Base-by-base conservation (phyloP, 176 grass and related monocot genomes). In the Eleusine indica region DNA sequence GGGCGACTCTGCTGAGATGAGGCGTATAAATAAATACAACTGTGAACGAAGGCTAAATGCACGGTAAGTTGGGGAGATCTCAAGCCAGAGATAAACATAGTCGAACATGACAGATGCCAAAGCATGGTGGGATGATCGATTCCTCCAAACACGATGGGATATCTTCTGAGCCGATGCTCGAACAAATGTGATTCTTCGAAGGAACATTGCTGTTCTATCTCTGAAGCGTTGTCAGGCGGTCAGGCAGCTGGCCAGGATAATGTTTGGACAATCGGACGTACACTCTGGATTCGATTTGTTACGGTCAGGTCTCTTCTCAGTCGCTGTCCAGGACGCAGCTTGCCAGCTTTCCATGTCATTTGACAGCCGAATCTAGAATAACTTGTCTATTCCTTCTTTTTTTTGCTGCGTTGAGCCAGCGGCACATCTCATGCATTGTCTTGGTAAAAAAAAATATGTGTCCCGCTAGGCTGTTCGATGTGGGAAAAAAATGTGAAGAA, bases 1-100 rank as follows among this genome's bases (percentile, higher is more conserved):
- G 21, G 12, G 11, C 32, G 32, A 35, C 32, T 35, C 32, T 22
- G 70, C 63, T n/a, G 44, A 2, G 41, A 40, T 39, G 13, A 69
- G 35, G 87, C 8, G 6, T 38, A 85, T 89, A 89, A 85, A 85
- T 89, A 89, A 85, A 81, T 76, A 89, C 43, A 42, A n/a, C 53
- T 2, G 6, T 16, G 0, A 4, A 62, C 1, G 51, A 39, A 21
- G 25, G 49, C 38, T 1, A 7, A 46, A 3, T 14, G 37, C 16
- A 49, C 37, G 32, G 78, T 32, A 70, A 6, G 56, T 11, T 70
- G 54, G 11, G 9, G 51, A 60, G 48, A 40, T 15, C 32, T 35
- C 32, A 35, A 35, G 32, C 32, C 32, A 35, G 58, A 2, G 37
- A 84, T 28, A 48, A 19, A 44, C 43, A 80, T 74, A 77, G 25